Evolutionary conservation across 2,329 filamentous ascomycete species (phyloP).

Genomic region (Colletotrichum musae): DNA sequence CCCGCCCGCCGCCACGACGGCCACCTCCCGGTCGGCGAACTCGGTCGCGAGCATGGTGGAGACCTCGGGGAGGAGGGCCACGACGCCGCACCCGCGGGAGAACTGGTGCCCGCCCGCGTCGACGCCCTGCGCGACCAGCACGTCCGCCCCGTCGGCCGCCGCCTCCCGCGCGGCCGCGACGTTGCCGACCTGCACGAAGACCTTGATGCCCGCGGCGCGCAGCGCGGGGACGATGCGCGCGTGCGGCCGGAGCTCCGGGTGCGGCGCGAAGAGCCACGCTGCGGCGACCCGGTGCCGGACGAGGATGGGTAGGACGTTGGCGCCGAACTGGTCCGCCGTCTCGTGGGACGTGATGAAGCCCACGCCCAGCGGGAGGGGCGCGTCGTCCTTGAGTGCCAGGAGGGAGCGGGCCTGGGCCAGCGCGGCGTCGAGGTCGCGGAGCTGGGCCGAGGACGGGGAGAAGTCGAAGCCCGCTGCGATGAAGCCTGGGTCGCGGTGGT

Average conservation of each 20-base stretch:
- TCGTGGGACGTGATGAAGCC: constrained; percentile 73
- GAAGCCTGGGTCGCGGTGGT: constrained; percentile 48
- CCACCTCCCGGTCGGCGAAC: constrained; percentile 52
- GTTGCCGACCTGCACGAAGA: constrained; percentile 75
- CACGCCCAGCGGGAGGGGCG: constrained; percentile 66
- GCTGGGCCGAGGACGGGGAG: constrained; percentile 47
- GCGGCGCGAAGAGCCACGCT: constrained; percentile 78
- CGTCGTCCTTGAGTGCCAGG: constrained; percentile 42
- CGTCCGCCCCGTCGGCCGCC: constrained; percentile 65
- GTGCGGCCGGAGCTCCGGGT: constrained; percentile 56
- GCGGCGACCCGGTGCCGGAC: constrained; percentile 68
- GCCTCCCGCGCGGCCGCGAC: constrained; percentile 68
- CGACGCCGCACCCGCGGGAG: constrained; percentile 65
- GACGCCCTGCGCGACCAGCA: constrained; percentile 73
- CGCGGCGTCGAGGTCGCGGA: constrained; percentile 51
- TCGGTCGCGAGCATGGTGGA: constrained; percentile 59
- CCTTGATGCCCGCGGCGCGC: constrained; percentile 55
- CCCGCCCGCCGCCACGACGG: constrained; percentile 71
- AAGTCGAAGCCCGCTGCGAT: constrained; percentile 51
- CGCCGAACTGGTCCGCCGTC: constrained; percentile 54
- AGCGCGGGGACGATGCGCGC: constrained; percentile 53
- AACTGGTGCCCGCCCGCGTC: constrained; percentile 78
- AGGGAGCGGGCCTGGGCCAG: constrained; percentile 49
- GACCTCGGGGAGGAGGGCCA: constrained; percentile 72
- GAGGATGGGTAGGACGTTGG: constrained; percentile 66